A percentile compares a stretch with the other conserved stretches of the same genome.
Evolutionary conservation across 352 stramenopile genomes (phyloP).

Genomic region (Phytophthora sojae): DNA sequence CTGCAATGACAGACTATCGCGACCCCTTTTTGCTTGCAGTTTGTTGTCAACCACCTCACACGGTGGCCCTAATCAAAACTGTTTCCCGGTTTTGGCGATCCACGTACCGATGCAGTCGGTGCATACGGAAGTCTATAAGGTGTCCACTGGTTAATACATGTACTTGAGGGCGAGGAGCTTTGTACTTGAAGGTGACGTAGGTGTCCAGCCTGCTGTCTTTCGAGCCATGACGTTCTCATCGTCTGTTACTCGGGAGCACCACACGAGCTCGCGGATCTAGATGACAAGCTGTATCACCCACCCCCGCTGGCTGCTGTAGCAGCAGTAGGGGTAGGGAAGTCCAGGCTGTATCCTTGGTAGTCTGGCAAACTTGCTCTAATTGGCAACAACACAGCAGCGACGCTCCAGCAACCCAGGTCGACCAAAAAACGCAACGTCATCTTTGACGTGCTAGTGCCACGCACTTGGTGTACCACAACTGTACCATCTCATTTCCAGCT

Average conservation of each 20-base stretch:
- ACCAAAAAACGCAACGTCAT: conserved; percentile 18
- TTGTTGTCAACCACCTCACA: no score
- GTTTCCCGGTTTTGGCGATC: no score
- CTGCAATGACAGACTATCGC: no score
- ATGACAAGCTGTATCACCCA: background rate
- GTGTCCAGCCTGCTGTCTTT: background rate
- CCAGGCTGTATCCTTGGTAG: background rate
- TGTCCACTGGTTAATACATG: no score
- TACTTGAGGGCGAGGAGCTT: background rate
- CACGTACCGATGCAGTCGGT: no score
- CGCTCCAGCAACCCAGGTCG: background rate
- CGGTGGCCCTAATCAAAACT: no score
- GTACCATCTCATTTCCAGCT: background rate
- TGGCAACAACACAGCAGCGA: no score
- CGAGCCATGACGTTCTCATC: no score
- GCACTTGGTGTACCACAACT: background rate
- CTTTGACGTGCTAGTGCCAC: background rate
- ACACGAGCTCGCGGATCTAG: background rate
- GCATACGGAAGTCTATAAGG: no score
- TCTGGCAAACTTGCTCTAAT: background rate
- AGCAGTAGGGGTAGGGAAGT: background rate
- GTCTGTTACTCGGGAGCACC: background rate
- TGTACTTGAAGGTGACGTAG: no score
- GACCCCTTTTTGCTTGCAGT: no score
- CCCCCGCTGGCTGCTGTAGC: background rate